Evolutionary conservation across 2,329 filamentous ascomycete species (phyloP).

Genomic region (Corinectria fuckeliana): DNA sequence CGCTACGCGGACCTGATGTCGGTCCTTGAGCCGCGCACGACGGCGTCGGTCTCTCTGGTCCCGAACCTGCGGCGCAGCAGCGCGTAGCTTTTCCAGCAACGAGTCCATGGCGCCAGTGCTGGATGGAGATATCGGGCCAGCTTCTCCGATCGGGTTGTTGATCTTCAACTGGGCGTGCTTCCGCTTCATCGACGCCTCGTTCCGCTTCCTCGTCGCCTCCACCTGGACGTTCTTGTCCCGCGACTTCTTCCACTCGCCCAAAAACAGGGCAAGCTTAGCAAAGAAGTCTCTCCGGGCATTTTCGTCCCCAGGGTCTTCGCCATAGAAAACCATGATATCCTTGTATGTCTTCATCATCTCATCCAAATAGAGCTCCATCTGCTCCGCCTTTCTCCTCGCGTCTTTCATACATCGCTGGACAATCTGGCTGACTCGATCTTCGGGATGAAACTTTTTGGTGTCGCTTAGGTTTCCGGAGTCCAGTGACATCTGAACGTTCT

Average conservation of each 20-base stretch:
- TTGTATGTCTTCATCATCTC: conserved; percentile 92
- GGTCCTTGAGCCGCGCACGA: conserved; percentile 86
- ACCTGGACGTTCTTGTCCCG: conserved; percentile 86
- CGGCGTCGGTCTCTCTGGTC: conserved; percentile 90
- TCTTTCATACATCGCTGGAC: conserved; percentile 97
- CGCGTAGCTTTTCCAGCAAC: conserved; percentile 90
- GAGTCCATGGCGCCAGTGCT: conserved; percentile 95
- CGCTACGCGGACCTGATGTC: conserved; percentile 87
- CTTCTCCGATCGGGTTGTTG: conserved; percentile 57
- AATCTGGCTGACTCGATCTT: conserved; percentile 91
- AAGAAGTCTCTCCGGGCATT: conserved; percentile 97
- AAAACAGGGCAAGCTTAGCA: conserved; percentile 86
- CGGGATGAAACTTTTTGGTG: conserved; percentile 96
- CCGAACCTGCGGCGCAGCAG: conserved; percentile 86
- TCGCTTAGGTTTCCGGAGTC: conserved; percentile 95
- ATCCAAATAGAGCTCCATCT: conserved; percentile 91
- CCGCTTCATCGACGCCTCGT: conserved; percentile 91
- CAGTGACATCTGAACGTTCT: conserved; percentile 89
- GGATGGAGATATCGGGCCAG: conserved; percentile 67
- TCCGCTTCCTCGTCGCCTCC: conserved; percentile 83
- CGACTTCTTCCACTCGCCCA: conserved; percentile 95
- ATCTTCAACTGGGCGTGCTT: conserved; percentile 77
- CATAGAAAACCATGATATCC: conserved; percentile 96
- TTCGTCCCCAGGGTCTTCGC: conserved; percentile 90
- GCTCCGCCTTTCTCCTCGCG: conserved; percentile 91